These are phyloP conservation scores for Tetrapyrgos nigripes DNA, from an alignment of 1,284 basidiomycete species.

Conservation along the genomic window DNA sequence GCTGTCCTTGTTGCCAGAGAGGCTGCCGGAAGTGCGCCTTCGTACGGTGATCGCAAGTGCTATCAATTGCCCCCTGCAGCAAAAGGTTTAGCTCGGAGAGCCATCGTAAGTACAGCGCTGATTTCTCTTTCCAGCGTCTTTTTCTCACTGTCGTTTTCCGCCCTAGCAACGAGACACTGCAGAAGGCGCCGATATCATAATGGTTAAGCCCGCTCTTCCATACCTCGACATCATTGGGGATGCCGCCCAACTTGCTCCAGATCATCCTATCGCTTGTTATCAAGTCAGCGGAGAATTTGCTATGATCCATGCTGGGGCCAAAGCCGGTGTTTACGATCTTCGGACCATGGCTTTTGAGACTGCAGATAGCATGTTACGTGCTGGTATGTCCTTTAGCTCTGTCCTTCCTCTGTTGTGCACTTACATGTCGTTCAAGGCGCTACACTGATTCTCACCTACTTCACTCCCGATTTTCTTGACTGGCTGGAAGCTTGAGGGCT, in stretches of 20 bases:
- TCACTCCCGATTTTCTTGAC: constrained; percentile 94
- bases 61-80: constrained; percentile 94
- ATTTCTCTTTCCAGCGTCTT: not conserved
- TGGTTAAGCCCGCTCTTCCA: constrained; percentile 97
- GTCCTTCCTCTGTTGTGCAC: constrained; percentile 12
- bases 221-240: constrained; percentile 97
- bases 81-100: constrained; percentile 91
- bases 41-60: constrained; percentile 95
- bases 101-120: constrained; percentile 82
- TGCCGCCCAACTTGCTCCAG: constrained; percentile 81
- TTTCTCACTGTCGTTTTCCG: constrained; percentile 2
- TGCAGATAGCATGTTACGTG: constrained; percentile 88
- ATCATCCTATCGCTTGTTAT: constrained; percentile 94
- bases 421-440: constrained; percentile 60
- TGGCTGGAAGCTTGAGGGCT: constrained; percentile 70
- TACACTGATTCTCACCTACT: constrained; percentile 91
- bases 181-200: constrained; percentile 99
- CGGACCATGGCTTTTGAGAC: constrained; percentile 95
- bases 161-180: constrained; percentile 81
- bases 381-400: constrained; percentile 60
- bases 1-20: constrained; percentile 61
- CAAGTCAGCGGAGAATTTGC: constrained; percentile 98
- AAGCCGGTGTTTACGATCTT: constrained; percentile 92
- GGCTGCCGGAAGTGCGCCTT: constrained; percentile 93
- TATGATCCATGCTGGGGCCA: constrained; percentile 94